Conservation (phyloP, 2,329 filamentous ascomycete species). For the Colletotrichum salicis region DNA sequence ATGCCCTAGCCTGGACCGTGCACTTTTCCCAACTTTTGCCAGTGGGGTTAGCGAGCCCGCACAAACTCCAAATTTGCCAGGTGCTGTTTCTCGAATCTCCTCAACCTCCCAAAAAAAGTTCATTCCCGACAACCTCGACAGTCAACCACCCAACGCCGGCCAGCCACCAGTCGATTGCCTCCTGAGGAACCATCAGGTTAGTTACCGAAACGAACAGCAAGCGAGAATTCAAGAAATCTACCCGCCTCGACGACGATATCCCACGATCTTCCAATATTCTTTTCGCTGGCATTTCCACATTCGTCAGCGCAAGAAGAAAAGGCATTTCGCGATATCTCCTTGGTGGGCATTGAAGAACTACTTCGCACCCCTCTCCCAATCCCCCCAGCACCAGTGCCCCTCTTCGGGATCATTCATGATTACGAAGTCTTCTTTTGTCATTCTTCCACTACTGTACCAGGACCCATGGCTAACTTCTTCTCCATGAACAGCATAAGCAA, state of each 20-base stretch:
- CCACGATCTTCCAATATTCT: slow-evolving; percentile 12
- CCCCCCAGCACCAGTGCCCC: too few species aligned
- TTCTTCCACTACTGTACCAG: not conserved
- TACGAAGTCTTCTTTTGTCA: not conserved
- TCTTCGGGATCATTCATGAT: not conserved
- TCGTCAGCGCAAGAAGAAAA: slow-evolving; percentile 10
- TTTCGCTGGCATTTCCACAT: not conserved
- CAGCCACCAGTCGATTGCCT: slow-evolving; percentile 32
- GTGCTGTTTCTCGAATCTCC: slow-evolving; percentile 5
- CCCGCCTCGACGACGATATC: not conserved
- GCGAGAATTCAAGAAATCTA: not conserved
- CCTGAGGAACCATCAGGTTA: slow-evolving; percentile 35
- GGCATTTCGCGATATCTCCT: slow-evolving; percentile 28
- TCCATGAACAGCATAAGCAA: slow-evolving; percentile 72
- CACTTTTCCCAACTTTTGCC: not conserved
- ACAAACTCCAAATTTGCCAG: slow-evolving; percentile 28
- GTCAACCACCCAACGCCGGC: slow-evolving; percentile 34
- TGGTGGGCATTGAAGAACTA: not conserved
- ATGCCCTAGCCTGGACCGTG: slow-evolving; percentile 34
- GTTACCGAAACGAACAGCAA: slow-evolving; percentile 14
- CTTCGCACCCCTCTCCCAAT: not conserved
- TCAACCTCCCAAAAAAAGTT: slow-evolving; percentile 22
- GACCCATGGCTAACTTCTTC: slow-evolving; percentile 39
- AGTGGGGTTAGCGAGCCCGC: slow-evolving; percentile 34
- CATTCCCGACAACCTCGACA: slow-evolving; percentile 33